Conservation (phyloP, 2,329 filamentous ascomycete genomes). For the Aphanocladium album region DNA sequence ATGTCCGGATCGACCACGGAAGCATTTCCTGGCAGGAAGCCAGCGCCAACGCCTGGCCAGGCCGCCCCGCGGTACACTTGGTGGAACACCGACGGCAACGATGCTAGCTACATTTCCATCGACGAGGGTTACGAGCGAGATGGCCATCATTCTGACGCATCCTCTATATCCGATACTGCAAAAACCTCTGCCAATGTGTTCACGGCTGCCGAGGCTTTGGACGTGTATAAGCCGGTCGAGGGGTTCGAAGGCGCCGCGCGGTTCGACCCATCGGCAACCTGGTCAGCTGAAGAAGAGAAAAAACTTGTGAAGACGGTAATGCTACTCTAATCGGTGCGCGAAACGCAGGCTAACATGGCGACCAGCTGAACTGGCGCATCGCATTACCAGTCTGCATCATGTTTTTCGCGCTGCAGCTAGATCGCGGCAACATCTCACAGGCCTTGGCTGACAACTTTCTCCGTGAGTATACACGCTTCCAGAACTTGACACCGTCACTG, state of each 20-base stretch:
- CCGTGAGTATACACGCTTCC: too few species aligned
- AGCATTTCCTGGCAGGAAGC: too few species aligned
- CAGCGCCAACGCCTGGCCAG: too few species aligned
- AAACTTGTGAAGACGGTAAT: too few species aligned
- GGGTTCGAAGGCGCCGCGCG: neutral
- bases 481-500: too few species aligned
- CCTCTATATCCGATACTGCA: neutral
- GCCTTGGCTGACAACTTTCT: conserved; percentile 43
- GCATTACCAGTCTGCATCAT: conserved; percentile 29
- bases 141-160: conserved; percentile 5
- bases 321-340: too few species aligned
- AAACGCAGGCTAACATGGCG: too few species aligned
- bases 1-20: too few species aligned
- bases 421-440: conserved; percentile 42
- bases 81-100: neutral
- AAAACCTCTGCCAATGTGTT: neutral
- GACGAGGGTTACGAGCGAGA: conserved; percentile 21
- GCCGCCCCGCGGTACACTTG: neutral
- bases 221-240: neutral
- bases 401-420: conserved; percentile 40
- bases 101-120: neutral
- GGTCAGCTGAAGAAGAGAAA: neutral
- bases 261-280: neutral
- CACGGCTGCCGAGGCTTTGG: neutral
- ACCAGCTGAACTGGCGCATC: too few species aligned